Percentiles rank a stretch among this genome's conserved stretches.
phyloP scores from a whole-genome alignment of 2,329 filamentous ascomycete genomes.

The Talaromyces sp. region DNA sequence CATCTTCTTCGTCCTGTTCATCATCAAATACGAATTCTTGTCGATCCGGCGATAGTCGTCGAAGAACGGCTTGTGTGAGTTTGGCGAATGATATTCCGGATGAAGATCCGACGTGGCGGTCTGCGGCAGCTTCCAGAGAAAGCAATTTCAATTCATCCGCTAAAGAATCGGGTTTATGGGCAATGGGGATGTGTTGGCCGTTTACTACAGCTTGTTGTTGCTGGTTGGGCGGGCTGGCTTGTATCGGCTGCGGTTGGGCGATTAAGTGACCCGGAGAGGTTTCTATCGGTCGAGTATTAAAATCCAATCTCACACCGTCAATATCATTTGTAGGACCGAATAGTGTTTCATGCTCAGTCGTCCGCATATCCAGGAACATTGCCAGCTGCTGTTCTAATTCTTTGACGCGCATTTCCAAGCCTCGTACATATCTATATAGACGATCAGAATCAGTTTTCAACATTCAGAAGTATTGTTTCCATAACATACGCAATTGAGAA shows the following conservation, averaged over 20 bases:
- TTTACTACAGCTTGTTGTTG: slow-evolving; percentile 3
- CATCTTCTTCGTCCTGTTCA: slow-evolving; percentile 23
- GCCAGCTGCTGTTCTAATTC: slow-evolving; percentile 10
- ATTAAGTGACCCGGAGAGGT: neutral
- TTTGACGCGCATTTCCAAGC: slow-evolving; percentile 10
- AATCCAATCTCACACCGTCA: neutral
- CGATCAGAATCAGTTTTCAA: too few species aligned
- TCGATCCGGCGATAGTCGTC: slow-evolving; percentile 45
- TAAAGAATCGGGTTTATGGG: slow-evolving; percentile 1
- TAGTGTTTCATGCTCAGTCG: neutral
- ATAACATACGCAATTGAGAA: slow-evolving; percentile 11
- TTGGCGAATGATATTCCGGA: slow-evolving; percentile 49
- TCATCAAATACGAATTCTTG: slow-evolving; percentile 44
- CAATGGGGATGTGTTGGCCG: neutral
- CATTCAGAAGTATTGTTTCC: too few species aligned
- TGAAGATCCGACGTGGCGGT: slow-evolving; percentile 46
- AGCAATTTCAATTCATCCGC: slow-evolving; percentile 36
- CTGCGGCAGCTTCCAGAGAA: slow-evolving; percentile 47
- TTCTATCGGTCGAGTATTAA: neutral
- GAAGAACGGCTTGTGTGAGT: slow-evolving; percentile 45
- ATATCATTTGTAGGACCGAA: neutral
- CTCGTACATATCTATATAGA: slow-evolving; percentile 6
- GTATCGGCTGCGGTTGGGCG: neutral
- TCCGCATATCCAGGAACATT: slow-evolving; percentile 6
- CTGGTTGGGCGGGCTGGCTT: neutral